Conservation (phyloP, 345 rosid species). For the Acer campestre region DNA sequence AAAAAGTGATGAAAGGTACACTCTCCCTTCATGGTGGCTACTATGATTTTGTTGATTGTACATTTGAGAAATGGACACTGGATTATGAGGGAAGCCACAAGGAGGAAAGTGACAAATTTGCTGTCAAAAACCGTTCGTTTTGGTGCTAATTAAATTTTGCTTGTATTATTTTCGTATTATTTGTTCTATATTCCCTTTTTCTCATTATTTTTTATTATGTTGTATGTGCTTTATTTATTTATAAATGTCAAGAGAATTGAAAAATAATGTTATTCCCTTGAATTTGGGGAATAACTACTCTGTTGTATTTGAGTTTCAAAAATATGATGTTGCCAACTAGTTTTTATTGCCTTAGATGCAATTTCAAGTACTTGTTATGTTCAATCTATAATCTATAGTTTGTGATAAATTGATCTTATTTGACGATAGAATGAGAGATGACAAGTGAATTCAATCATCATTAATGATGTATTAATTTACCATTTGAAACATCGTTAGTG, state of each 20-base stretch:
- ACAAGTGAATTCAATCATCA: too few relatives aligned
- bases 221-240: slow-evolving; percentile 21
- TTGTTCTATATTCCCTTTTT: background rate
- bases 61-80: slow-evolving; percentile 96
- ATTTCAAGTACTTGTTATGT: too few relatives aligned
- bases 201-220: background rate
- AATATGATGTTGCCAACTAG: background rate
- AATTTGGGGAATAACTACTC: slow-evolving; percentile 7
- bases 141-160: slow-evolving; percentile 51
- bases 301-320: background rate
- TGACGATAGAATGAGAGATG: too few relatives aligned
- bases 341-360: background rate
- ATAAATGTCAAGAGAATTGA: background rate
- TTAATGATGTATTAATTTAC: too few relatives aligned
- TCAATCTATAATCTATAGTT: too few relatives aligned
- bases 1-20: slow-evolving; percentile 58
- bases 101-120: slow-evolving; percentile 37
- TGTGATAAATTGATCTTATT: too few relatives aligned
- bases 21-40: slow-evolving; percentile 88
- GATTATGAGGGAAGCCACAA: slow-evolving; percentile 54
- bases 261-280: slow-evolving; percentile 27
- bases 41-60: slow-evolving; percentile 76
- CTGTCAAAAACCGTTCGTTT: slow-evolving; percentile 54
- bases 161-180: background rate
- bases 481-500: too few relatives aligned